A percentile compares a stretch with the other conserved stretches of the same genome.
phyloP scores from a whole-genome alignment of 2,329 filamentous ascomycete genomes.

The Cytospora chrysosperma region DNA sequence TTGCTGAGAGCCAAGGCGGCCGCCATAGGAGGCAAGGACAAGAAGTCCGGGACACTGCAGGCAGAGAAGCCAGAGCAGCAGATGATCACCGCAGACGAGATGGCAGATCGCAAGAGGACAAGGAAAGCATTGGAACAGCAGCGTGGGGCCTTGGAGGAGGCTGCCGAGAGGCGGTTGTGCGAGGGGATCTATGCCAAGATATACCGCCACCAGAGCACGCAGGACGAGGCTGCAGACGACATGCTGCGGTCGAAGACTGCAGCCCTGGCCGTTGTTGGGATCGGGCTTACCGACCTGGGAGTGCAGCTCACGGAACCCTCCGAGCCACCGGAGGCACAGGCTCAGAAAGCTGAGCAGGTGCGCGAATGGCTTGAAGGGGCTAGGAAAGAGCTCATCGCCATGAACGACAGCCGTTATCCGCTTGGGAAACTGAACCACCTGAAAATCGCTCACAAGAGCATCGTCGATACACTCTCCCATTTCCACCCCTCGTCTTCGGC shows the following conservation, averaged over 20 bases:
- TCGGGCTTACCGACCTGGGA: constrained; percentile 81
- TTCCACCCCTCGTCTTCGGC: constrained; percentile 81
- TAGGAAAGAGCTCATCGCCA: constrained; percentile 68
- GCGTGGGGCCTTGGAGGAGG: constrained; percentile 76
- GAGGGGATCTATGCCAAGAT: constrained; percentile 84
- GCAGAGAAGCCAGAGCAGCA: constrained; percentile 62
- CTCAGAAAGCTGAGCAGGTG: constrained; percentile 65
- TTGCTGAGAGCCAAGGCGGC: constrained; percentile 56
- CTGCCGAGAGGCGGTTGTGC: constrained; percentile 81
- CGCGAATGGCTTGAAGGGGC: constrained; percentile 71
- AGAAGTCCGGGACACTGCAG: constrained; percentile 39
- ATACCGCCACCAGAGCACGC: constrained; percentile 85
- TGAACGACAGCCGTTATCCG: constrained; percentile 86
- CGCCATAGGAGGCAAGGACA: constrained; percentile 54
- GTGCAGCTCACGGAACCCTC: constrained; percentile 65
- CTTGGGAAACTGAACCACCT: constrained; percentile 88
- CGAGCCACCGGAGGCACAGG: constrained; percentile 55
- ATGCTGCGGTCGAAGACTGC: constrained; percentile 93
- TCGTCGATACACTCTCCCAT: constrained; percentile 78
- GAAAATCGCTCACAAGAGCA: constrained; percentile 86
- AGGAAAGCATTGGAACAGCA: constrained; percentile 78
- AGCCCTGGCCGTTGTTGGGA: constrained; percentile 85
- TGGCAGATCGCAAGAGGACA: constrained; percentile 75
- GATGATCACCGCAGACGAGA: constrained; percentile 87
- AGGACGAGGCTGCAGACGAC: constrained; percentile 93